Evolutionary conservation across 2,329 filamentous ascomycete species (phyloP).

Genomic region (Fusarium robinianum): DNA sequence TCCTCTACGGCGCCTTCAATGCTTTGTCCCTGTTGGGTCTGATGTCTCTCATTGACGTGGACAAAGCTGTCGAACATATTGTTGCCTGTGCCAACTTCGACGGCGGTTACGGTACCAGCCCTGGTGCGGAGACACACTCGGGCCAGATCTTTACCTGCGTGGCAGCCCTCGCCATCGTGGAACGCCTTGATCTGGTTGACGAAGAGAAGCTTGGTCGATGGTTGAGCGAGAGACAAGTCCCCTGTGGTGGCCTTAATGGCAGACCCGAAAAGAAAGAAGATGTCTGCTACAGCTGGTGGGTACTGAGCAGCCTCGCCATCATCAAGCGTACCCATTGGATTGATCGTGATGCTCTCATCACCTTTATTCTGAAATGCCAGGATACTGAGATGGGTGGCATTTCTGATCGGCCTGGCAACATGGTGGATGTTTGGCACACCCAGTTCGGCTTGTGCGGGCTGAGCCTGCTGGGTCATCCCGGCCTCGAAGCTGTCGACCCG

Average conservation of each 20-base stretch:
- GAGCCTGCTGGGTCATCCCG: constrained; percentile 79
- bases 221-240: constrained; percentile 90
- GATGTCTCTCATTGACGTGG: constrained; percentile 73
- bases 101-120: constrained; percentile 87
- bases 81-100: constrained; percentile 89
- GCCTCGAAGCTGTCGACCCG: constrained; percentile 80
- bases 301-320: constrained; percentile 88
- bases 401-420: constrained; percentile 86
- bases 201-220: constrained; percentile 82
- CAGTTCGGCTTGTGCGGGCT: constrained; percentile 86
- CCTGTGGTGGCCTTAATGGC: constrained; percentile 88
- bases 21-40: constrained; percentile 82
- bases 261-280: constrained; percentile 95
- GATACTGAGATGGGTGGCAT: constrained; percentile 84
- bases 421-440: constrained; percentile 98
- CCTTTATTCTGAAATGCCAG: constrained; percentile 87
- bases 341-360: constrained; percentile 75
- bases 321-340: constrained; percentile 91
- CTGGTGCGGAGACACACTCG: constrained; percentile 91
- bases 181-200: constrained; percentile 79
- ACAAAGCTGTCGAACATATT: constrained; percentile 79
- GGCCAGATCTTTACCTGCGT: constrained; percentile 97
- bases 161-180: constrained; percentile 81
- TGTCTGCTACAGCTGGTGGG: constrained; percentile 99
- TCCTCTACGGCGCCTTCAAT: constrained; percentile 88